These are phyloP conservation scores for Malania oleifera DNA, from an alignment of 164 flowering plant species.

Conservation along the genomic window DNA sequence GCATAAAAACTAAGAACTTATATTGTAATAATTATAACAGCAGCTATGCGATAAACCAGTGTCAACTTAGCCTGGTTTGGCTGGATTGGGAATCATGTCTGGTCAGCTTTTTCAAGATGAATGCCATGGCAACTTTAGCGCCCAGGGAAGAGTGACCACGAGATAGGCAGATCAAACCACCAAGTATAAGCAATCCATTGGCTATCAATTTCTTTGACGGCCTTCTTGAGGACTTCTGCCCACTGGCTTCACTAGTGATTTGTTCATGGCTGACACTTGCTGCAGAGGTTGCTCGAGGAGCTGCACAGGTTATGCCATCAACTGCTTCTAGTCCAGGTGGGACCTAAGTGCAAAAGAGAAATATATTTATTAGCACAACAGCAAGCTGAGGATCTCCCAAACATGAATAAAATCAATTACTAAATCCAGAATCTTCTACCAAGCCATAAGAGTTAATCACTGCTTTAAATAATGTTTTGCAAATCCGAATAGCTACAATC, in stretches of 20 bases:
- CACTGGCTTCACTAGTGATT: constrained; percentile 13
- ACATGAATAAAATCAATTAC: background rate
- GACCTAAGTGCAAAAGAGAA: constrained; percentile 32
- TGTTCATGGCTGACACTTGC: constrained; percentile 3
- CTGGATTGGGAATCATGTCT: constrained; percentile 37
- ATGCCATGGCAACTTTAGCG: constrained; percentile 73
- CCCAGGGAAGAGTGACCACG: constrained; percentile 62
- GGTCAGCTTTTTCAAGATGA: constrained; percentile 56
- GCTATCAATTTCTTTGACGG: constrained; percentile 61
- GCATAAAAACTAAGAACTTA: too few species aligned
- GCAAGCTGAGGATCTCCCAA: background rate
- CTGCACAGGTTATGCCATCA: background rate
- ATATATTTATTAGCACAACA: background rate
- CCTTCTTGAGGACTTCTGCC: constrained; percentile 28
- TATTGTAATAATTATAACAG: too few species aligned
- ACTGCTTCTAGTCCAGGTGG: constrained; percentile 42
- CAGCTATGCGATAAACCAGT: background rate
- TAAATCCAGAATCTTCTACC: background rate
- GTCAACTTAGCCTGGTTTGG: constrained; percentile 20
- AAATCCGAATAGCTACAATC: too few species aligned
- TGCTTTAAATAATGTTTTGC: too few species aligned
- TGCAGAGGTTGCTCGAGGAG: constrained; percentile 9
- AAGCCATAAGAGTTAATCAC: too few species aligned
- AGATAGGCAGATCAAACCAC: constrained; percentile 63
- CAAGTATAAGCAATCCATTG: constrained; percentile 67